Conservation (phyloP, 2,329 filamentous ascomycete species). For the Aspergillus jensenii region DNA sequence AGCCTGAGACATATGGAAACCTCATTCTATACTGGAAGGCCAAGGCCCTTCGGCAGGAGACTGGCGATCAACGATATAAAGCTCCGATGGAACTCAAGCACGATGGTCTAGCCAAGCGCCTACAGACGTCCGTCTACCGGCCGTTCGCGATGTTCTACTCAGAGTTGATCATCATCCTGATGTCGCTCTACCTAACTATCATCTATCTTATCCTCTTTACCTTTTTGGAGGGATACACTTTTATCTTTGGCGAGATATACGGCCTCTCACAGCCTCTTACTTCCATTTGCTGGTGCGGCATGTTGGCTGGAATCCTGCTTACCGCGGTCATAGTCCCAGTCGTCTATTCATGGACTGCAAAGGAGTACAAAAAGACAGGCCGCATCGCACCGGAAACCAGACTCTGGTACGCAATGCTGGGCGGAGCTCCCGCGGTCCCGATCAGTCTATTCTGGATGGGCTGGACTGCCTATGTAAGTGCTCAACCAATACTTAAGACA, state of each 20-base stretch:
- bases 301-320: slow-evolving; percentile 43
- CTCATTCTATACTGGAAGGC: slow-evolving; percentile 48
- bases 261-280: slow-evolving; percentile 46
- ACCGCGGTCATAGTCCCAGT: slow-evolving; percentile 44
- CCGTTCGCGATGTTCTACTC: slow-evolving; percentile 49
- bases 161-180: slow-evolving; percentile 34
- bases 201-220: slow-evolving; percentile 35
- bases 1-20: slow-evolving; percentile 52
- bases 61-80: slow-evolving; percentile 45
- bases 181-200: slow-evolving; percentile 28
- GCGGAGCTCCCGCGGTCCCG: slow-evolving; percentile 50
- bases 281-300: slow-evolving; percentile 48
- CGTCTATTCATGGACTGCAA: slow-evolving; percentile 43
- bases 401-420: slow-evolving; percentile 55
- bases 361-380: neutral
- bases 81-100: slow-evolving; percentile 40
- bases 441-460: slow-evolving; percentile 59
- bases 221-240: slow-evolving; percentile 48
- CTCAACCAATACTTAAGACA: no score
- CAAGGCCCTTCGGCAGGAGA: slow-evolving; percentile 35
- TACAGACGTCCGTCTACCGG: slow-evolving; percentile 35
- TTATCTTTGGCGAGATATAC: slow-evolving; percentile 52
- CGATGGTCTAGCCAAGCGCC: slow-evolving; percentile 37
- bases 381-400: slow-evolving; percentile 51
- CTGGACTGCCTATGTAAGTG: neutral